phyloP scores from a whole-genome alignment of 768 basidiomycete species.

The Boletus subcaerulescens region DNA sequence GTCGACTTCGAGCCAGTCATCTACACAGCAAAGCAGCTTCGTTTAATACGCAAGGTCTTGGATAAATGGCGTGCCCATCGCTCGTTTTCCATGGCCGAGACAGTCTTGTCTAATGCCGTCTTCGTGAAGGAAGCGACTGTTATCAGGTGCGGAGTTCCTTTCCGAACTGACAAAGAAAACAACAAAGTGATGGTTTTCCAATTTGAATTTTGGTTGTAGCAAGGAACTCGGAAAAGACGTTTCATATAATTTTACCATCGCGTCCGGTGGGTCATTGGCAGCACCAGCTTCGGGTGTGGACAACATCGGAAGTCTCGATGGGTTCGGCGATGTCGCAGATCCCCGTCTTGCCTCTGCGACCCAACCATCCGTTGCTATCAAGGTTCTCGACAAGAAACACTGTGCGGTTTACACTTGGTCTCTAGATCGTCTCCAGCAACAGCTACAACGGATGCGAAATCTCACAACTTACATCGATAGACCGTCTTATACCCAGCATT shows the following conservation, averaged over 20 bases:
- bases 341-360: slow-evolving; percentile 67
- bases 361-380: slow-evolving; percentile 84
- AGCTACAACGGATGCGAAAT: slow-evolving; percentile 91
- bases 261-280: slow-evolving; percentile 77
- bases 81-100: slow-evolving; percentile 91
- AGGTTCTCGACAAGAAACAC: slow-evolving; percentile 86
- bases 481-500: slow-evolving; percentile 91
- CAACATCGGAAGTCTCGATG: slow-evolving; percentile 81
- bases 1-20: slow-evolving; percentile 75
- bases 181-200: background rate
- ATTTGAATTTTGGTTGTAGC: slow-evolving; percentile 39
- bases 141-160: slow-evolving; percentile 57
- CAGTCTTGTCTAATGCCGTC: slow-evolving; percentile 79
- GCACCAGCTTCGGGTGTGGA: slow-evolving; percentile 82
- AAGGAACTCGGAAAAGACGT: slow-evolving; percentile 86
- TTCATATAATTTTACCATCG: slow-evolving; percentile 88
- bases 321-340: slow-evolving; percentile 93
- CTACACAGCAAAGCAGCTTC: slow-evolving; percentile 77
- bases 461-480: slow-evolving; percentile 85
- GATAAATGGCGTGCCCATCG: slow-evolving; percentile 83
- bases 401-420: slow-evolving; percentile 92
- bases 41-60: slow-evolving; percentile 78
- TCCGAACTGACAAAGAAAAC: background rate
- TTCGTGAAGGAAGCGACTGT: slow-evolving; percentile 93
- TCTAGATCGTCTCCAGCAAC: slow-evolving; percentile 81